Evolutionary conservation across 2,329 filamentous ascomycete genomes (phyloP).

Genomic region (Tolypocladium ovalisporum): DNA sequence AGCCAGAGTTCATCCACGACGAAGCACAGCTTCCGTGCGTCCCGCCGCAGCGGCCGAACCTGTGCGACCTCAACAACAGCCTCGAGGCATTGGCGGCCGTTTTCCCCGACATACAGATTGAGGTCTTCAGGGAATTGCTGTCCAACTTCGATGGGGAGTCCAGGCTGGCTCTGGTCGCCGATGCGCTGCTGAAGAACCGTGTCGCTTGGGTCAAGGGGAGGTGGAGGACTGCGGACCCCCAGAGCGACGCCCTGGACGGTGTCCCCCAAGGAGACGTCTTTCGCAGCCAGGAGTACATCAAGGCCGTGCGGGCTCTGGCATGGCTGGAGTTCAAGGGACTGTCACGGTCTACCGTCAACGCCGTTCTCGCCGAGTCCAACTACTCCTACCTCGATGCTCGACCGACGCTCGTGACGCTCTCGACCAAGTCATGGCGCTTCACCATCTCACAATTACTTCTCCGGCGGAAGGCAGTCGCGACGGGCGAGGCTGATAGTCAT

Average conservation of each 20-base stretch:
- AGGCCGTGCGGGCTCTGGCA: constrained; percentile 55
- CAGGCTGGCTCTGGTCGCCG: constrained; percentile 64
- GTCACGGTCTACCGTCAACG: constrained; percentile 62
- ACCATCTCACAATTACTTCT: constrained; percentile 62
- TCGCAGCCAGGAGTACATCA: constrained; percentile 54
- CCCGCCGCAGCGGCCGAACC: constrained; percentile 44
- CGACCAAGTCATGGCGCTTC: constrained; percentile 67
- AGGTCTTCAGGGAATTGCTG: constrained; percentile 77
- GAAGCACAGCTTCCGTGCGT: constrained; percentile 40
- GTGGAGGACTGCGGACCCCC: constrained; percentile 37
- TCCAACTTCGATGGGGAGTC: constrained; percentile 65
- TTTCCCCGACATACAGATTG: constrained; percentile 71
- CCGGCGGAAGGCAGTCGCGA: constrained; percentile 46
- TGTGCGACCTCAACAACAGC: constrained; percentile 58
- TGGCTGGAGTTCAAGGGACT: constrained; percentile 68
- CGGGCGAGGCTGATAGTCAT: constrained; percentile 46
- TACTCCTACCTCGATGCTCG: constrained; percentile 66
- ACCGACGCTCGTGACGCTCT: constrained; percentile 56
- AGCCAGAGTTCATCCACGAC: constrained; percentile 41
- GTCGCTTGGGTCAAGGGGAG: constrained; percentile 61
- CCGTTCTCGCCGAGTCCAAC: constrained; percentile 71
- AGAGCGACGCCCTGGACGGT: constrained; percentile 17
- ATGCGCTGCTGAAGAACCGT: constrained; percentile 63
- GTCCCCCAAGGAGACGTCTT: constrained; percentile 56
- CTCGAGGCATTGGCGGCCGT: constrained; percentile 59